Evolutionary conservation across 169 alveolate genomes (phyloP), one percentile per base, ranked within the genome.

Genomic region (Eimeria acervulina): DNA sequence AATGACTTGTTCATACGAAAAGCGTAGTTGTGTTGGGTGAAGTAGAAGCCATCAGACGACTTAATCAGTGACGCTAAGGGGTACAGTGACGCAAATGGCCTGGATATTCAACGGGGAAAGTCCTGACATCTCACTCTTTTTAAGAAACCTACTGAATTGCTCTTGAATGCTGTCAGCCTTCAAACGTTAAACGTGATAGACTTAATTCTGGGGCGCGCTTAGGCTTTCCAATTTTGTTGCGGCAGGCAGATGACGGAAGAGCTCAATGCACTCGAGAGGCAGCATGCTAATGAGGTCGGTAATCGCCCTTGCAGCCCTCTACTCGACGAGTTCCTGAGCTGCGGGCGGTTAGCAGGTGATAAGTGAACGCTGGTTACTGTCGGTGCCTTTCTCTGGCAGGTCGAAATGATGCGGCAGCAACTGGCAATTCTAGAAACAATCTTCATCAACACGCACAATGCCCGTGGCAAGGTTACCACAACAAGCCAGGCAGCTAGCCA

Each of bases 341-440:
- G 8, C 10, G 28, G 42, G 5, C 55, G 47, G 3, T 2, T 28
- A 36, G 15, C 55, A 21, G 31, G 12, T 15, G 21, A 0, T 76
- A 0, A 13, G 7, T 17, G 17, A 0, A 19, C 40, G 36, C 5
- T 0, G 31, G 15, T 7, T 28, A 1, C 12, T 28, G 0, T 8
- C 31, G 23, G 61, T 38, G 31, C 38, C 13, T 0, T 78, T 19
- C 59, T 38, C 47, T 51, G 23, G 23, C 74, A 87, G 93, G 68
- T 87, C 42, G 93, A 87, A 44, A 55, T 87, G 93, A 87, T 87
- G 93, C 55, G 93, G 42, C 93, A 87, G 40, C 93, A 87, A 47
- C 59, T 87, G 42, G 81, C 93, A 12, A 63, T 61, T 55, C 93
- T 87, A 15, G 93, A 87, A 44, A 87, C 81, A 23, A 87, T 87